Evolutionary conservation across 768 basidiomycete genomes (phyloP).

Genomic region (Hygrophorus russula): DNA sequence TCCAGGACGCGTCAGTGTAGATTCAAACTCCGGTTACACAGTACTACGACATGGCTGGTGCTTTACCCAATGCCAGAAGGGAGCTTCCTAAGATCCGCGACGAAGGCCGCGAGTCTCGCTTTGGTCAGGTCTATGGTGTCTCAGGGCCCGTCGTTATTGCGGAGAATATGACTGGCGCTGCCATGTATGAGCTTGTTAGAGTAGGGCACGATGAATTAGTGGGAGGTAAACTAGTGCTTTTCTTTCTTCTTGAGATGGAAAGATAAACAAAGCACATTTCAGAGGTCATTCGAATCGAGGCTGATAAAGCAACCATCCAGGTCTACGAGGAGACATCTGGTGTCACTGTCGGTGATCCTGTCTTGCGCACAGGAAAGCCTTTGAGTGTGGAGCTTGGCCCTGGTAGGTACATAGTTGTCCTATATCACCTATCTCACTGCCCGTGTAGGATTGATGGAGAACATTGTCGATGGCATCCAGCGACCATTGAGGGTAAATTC

Average conservation of each 20-base stretch:
- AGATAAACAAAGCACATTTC: constrained; percentile 1
- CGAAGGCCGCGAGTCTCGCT: constrained; percentile 81
- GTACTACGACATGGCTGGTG: constrained; percentile 65
- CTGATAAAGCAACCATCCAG: constrained; percentile 96
- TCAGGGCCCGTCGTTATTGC: constrained; percentile 98
- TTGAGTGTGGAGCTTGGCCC: constrained; percentile 96
- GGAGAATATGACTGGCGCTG: constrained; percentile 89
- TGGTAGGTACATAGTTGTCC: constrained; percentile 37
- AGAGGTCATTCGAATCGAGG: constrained; percentile 99
- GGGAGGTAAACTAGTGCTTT: constrained; percentile 53
- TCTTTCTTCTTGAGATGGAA: not conserved
- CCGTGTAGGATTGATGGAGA: constrained; percentile 84
- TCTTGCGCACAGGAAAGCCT: constrained; percentile 94
- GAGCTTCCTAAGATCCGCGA: constrained; percentile 81
- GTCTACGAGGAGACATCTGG: constrained; percentile 99
- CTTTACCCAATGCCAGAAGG: constrained; percentile 81
- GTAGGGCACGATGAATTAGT: constrained; percentile 98
- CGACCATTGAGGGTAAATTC: constrained; percentile 70
- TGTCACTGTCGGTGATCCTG: constrained; percentile 97
- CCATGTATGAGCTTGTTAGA: constrained; percentile 97
- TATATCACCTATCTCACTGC: not conserved
- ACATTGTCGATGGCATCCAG: constrained; percentile 97
- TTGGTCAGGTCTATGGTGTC: constrained; percentile 87
- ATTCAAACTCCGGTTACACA: constrained; percentile 18
- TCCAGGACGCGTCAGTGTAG: constrained; percentile 12